Base-by-base conservation (phyloP, 2,329 filamentous ascomycete genomes). In the Colletotrichum limetticola region DNA sequence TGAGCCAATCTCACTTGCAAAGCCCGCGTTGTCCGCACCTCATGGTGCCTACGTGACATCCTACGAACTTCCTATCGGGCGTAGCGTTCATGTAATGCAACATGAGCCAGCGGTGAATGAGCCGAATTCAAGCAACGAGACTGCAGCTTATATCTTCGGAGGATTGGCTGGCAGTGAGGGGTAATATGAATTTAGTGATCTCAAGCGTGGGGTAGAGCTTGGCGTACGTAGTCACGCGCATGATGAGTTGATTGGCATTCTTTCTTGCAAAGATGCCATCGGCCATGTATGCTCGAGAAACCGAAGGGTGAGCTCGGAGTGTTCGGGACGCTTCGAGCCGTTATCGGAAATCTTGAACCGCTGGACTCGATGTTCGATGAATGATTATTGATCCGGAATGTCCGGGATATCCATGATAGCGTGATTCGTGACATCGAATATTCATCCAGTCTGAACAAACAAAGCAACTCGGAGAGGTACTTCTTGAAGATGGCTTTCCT, bases 1-100 rank as follows among this genome's bases (percentile, higher is more conserved):
- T 26, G 8, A 22, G 35, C 19, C n/a, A 26, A 16, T 11, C 16
- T 12, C 49, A 37, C 24, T 59, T 49, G 3, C 42, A 49, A 11
- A 49, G 16, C 19, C 42, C 8, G 42, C 42, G n/a, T 49, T 9
- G 19, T 19, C 42, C 42, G 42, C 26, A 37, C 22, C 35, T 52
- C 26, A 72, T 58, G 57, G 53, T n/a, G 19, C 53, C 52, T 58
- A 42, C 57, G 30, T 68, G 64, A 58, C 42, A 58, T 37, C 19
- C 24, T 55, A 3, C 1, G 28, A 69, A 11, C 58, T 72, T 72
- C 69, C 59, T 70, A 64, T 65, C 46, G 4, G 30, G 70, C 46
- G 46, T 60, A 61, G 70, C 46, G 60, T 37, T 26, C 46, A 57
- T 69, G 42, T 66, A 22, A 70, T 70, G 60, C 46, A 65, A 70